Evolutionary conservation across 257 asterid species (phyloP).

Genomic region (Solanum chmielewskii): DNA sequence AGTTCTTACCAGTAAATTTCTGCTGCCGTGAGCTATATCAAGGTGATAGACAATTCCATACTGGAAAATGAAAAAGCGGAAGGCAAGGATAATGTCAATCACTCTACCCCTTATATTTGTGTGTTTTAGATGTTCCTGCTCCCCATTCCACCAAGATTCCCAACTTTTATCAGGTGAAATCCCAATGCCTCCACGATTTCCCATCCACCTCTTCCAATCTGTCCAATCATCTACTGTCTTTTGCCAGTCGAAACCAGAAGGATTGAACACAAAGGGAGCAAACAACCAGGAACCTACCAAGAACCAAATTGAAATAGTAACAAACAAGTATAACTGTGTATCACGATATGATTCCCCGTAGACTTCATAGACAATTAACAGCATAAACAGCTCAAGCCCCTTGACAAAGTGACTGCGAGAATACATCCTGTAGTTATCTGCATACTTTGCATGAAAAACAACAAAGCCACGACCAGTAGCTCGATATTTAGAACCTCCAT

Average conservation of each 20-base stretch:
- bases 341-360: conserved; percentile 64
- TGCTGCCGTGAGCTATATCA: conserved; percentile 64
- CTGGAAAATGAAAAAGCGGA: conserved; percentile 83
- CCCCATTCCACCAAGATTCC: conserved; percentile 99
- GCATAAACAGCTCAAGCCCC: conserved; percentile 77
- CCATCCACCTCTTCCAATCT: conserved; percentile 99
- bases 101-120: conserved; percentile 65
- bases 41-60: conserved; percentile 95
- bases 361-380: conserved; percentile 64
- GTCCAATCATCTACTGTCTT: conserved; percentile 98
- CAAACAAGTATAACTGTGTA: conserved; percentile 58
- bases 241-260: conserved; percentile 98
- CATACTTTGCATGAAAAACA: conserved; percentile 84
- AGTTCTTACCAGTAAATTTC: conserved; percentile 44
- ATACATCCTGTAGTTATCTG: conserved; percentile 84
- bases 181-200: conserved; percentile 96
- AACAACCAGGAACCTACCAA: conserved; percentile 89
- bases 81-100: conserved; percentile 66
- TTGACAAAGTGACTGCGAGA: conserved; percentile 96
- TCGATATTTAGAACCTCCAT: conserved; percentile 92
- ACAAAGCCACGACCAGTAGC: conserved; percentile 98
- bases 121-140: conserved; percentile 78
- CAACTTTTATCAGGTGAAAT: conserved; percentile 82
- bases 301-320: conserved; percentile 93
- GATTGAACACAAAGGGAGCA: conserved; percentile 96